Evolutionary conservation across 352 stramenopile genomes (phyloP), one percentile per base, ranked within the genome.

Genomic region (Peronosclerospora sorghi): DNA sequence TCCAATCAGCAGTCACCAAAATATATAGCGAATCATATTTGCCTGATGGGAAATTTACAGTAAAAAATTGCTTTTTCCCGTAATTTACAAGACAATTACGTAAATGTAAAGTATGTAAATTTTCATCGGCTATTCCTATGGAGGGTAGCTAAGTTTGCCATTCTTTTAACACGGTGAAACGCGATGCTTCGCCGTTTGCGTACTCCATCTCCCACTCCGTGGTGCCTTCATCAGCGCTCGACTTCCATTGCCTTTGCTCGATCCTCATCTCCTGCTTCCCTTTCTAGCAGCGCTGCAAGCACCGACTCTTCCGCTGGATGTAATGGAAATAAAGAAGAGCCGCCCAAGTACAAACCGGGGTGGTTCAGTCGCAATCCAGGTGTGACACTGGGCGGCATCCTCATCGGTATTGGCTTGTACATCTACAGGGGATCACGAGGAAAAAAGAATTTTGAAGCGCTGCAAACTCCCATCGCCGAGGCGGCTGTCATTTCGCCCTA

Each of bases 341-440:
- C 59, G 35, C 70, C 75, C 32, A 85, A 89, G 52, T 86, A 84
- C 62, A 85, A 86, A 48, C 78, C 78, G 28, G 79, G 79, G 19
- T 87, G 72, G 59, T 91, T 91, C 62, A 91, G 79, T 39, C 79
- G 79, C 56, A 85, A 91, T 42, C 79, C 79, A 1, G 79, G 75
- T n/a, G 51, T 86, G 40, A 80, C 76, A 32, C 56, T 91, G 27
- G 72, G 74, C 37, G 72, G 65, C 23, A 80, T 88, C 19, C 35
- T 88, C 36, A 35, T 87, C 8, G 62, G 58, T 14, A 91, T 88
- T 38, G 63, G 53, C 6, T 48, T 72, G 15, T 91, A 82, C 53
- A 72, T 91, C 39, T 86, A 87, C 56, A 67, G 79, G 21, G 69
- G 76, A 21, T 78, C 70, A 15, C 49, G 64, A 26, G 71, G 72